Percentiles rank a stretch among this genome's conserved stretches.
phyloP scores from a whole-genome alignment of 2,329 filamentous ascomycete species.

The Rutstroemia sp. region DNA sequence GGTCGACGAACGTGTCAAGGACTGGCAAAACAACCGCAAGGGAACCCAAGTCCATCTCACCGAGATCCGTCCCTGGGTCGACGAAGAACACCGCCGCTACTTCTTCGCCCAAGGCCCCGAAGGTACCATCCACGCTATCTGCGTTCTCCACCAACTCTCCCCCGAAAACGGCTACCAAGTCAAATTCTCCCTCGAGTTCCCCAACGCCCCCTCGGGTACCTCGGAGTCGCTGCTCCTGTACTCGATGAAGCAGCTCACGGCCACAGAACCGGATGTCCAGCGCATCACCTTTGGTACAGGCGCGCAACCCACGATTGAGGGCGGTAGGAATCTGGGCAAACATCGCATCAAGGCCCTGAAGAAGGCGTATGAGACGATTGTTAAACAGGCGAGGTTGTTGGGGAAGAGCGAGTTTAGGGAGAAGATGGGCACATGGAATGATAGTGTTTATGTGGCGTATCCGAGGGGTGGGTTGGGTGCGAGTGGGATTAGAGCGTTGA shows the following conservation, averaged over 20 bases:
- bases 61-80: conserved; percentile 82
- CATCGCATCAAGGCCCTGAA: conserved; percentile 74
- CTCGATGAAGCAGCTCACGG: conserved; percentile 47
- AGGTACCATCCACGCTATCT: conserved; percentile 65
- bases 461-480: conserved; percentile 79
- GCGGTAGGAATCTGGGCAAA: conserved; percentile 76
- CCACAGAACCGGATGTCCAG: conserved; percentile 50
- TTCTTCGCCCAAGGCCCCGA: conserved; percentile 70
- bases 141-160: conserved; percentile 76
- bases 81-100: conserved; percentile 76
- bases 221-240: conserved; percentile 78
- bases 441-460: conserved; percentile 85
- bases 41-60: conserved; percentile 86
- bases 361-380: conserved; percentile 74
- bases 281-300: conserved; percentile 83
- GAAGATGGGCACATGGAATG: conserved; percentile 80
- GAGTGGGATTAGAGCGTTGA: conserved; percentile 73
- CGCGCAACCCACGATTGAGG: conserved; percentile 64
- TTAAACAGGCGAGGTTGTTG: conserved; percentile 73
- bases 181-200: conserved; percentile 95
- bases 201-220: conserved; percentile 72
- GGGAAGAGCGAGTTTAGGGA: conserved; percentile 84
- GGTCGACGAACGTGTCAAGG: conserved; percentile 64
- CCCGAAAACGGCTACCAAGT: conserved; percentile 85
- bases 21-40: conserved; percentile 75